Percentiles rank a stretch among this genome's conserved stretches.
These are phyloP conservation scores for Schizophyllum commune DNA, from an alignment of 1,284 basidiomycete species.

Conservation along the genomic window DNA sequence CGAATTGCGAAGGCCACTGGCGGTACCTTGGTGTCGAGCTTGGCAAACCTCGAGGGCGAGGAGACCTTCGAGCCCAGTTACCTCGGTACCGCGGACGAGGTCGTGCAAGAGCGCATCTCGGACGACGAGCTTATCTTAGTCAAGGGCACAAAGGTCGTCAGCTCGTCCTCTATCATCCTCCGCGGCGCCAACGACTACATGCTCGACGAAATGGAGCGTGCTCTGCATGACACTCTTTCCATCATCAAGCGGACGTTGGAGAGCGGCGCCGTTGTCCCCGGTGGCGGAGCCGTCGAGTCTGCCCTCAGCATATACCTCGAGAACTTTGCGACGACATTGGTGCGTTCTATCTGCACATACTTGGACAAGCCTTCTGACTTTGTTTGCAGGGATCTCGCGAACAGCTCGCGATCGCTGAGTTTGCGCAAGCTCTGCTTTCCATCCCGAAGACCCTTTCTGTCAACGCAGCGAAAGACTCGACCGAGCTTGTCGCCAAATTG, in stretches of 20 bases:
- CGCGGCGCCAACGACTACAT: conserved; percentile 99
- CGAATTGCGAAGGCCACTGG: conserved; percentile 98
- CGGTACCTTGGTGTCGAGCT: conserved; percentile 85
- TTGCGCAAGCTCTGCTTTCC: conserved; percentile 86
- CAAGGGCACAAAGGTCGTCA: conserved; percentile 97
- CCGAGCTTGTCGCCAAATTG: conserved; percentile 94
- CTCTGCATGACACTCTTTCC: conserved; percentile 90
- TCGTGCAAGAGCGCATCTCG: conserved; percentile 94
- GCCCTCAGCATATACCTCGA: conserved; percentile 97
- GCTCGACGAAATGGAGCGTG: conserved; percentile 99
- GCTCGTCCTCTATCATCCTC: conserved; percentile 87
- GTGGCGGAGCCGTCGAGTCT: conserved; percentile 96
- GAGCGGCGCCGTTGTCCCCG: conserved; percentile 93
- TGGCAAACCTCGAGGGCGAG: conserved; percentile 97
- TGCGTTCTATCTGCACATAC: conserved; percentile 23
- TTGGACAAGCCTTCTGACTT: conserved; percentile 8
- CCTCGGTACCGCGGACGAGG: conserved; percentile 91
- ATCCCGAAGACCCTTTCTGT: conserved; percentile 97
- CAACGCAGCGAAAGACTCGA: conserved; percentile 98
- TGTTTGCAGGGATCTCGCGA: conserved; percentile 82
- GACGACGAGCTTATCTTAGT: conserved; percentile 97
- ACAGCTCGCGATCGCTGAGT: conserved; percentile 98
- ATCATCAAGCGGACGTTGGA: conserved; percentile 97
- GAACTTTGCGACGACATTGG: conserved; percentile 97
- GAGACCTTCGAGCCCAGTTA: conserved; percentile 93